Evolutionary conservation across 164 flowering plant genomes (phyloP), one percentile per base, ranked within the genome.

Genomic region (Malania oleifera): DNA sequence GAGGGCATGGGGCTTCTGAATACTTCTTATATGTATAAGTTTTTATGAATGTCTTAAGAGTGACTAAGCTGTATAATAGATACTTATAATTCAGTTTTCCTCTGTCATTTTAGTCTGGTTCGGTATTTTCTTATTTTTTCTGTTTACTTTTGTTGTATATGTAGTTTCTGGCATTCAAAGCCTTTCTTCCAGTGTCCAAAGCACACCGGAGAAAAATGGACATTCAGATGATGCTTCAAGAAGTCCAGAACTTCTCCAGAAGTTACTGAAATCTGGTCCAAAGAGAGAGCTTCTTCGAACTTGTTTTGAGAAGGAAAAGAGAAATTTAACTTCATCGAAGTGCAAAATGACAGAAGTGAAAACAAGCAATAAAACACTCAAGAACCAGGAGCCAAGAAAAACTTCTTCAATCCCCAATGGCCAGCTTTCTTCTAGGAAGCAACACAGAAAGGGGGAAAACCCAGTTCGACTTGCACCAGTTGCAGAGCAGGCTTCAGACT

Each of bases 401-500:
- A 64, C 63, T 60, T 58, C 80, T 51, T 69, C 75, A 1, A 65
- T 65, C 56, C 66, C 73, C 53, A 77, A 58, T 48, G 70, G 64
- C 60, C 79, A 72, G 31, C 53, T 74, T 60, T 57, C 73, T 39
- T 60, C 78, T 31, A 79, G 57, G 75, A 91, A 88, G 70, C 95
- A 80, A 62, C 73, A 59, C 47, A 72, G 93, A 62, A 89, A 91
- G 71, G 91, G 84, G 35, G 93, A 85, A 66, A 79, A 78, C 63
- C 98, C 98, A 27, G 45, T 68, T 51, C 79, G 87, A 20, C 54
- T 85, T 48, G 60, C 72, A 17, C 66, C 71, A 3, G 55, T 73
- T 57, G 26, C 73, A 51, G 87, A 85, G n/a, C 67, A 69, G 29
- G 65, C 80, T 63, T 28, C 75, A 28, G 84, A 82, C 65, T 63